phyloP scores from a whole-genome alignment of 352 stramenopile species.

The Phytophthora hybrid region DNA sequence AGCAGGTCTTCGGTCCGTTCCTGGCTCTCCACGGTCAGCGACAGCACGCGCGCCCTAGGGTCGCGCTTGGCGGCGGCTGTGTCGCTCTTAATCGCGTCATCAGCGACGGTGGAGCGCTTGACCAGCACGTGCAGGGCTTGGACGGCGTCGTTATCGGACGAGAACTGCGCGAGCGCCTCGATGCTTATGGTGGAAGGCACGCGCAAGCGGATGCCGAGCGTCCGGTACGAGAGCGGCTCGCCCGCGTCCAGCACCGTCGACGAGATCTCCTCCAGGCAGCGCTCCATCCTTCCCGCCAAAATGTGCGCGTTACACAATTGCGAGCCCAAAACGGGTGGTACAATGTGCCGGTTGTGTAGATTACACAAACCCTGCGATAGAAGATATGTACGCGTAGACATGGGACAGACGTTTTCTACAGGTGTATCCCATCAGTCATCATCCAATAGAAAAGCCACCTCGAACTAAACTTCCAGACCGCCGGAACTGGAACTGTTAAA shows the following conservation, averaged over 20 bases:
- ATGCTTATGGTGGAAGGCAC: conserved; percentile 34
- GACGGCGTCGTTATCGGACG: conserved; percentile 38
- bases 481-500: conserved; percentile 34
- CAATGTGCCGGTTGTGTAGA: not conserved
- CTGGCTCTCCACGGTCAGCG: conserved; percentile 24
- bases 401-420: not conserved
- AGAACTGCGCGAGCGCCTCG: conserved; percentile 55
- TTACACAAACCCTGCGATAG: too few relatives aligned
- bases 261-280: conserved; percentile 66
- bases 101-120: conserved; percentile 29
- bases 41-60: conserved; percentile 59
- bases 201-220: conserved; percentile 49
- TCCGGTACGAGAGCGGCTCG: conserved; percentile 66
- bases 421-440: not conserved
- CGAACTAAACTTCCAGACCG: conserved; percentile 24
- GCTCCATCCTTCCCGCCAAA: conserved; percentile 43
- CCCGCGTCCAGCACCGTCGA: conserved; percentile 62
- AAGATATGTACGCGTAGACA: not conserved
- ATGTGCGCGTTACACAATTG: not conserved
- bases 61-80: conserved; percentile 40
- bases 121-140: conserved; percentile 53
- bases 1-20: conserved; percentile 23
- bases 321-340: not conserved
- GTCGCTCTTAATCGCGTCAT: conserved; percentile 22
- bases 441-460: conserved; percentile 1